Evolutionary conservation across 441 rosid genomes (phyloP).

Genomic region (Raphanus hybrid): DNA sequence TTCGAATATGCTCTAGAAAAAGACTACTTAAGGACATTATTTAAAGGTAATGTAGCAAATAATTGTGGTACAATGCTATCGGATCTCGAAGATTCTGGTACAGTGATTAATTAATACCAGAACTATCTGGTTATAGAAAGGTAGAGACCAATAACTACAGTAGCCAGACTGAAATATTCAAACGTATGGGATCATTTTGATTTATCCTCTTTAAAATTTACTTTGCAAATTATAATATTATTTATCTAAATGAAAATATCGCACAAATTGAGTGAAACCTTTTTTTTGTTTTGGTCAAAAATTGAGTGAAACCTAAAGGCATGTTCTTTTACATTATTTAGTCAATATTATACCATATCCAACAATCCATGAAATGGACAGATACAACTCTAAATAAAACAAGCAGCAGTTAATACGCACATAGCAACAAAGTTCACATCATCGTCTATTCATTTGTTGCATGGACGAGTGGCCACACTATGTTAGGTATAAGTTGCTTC

Average conservation of each 20-base stretch:
- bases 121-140: neutral
- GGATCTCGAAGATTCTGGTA: conserved; percentile 1
- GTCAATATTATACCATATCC: conserved; percentile 16
- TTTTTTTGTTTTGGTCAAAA: no score
- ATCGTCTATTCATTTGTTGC: conserved; percentile 10
- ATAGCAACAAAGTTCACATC: conserved; percentile 26
- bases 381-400: neutral
- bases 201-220: neutral
- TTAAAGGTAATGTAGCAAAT: neutral
- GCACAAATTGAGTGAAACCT: conserved; percentile 10
- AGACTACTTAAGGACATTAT: neutral
- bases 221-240: neutral
- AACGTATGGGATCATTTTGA: neutral
- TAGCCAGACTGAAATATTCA: neutral
- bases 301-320: conserved; percentile 11
- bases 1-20: conserved; percentile 18
- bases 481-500: conserved; percentile 26
- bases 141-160: neutral
- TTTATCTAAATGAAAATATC: neutral
- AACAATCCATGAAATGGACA: conserved; percentile 9
- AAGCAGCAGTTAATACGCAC: neutral
- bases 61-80: neutral
- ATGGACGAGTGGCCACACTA: conserved; percentile 31
- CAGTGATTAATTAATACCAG: neutral
- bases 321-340: conserved; percentile 8